phyloP scores from a whole-genome alignment of 305 asterid genomes.

The Ilex paraguariensis region DNA sequence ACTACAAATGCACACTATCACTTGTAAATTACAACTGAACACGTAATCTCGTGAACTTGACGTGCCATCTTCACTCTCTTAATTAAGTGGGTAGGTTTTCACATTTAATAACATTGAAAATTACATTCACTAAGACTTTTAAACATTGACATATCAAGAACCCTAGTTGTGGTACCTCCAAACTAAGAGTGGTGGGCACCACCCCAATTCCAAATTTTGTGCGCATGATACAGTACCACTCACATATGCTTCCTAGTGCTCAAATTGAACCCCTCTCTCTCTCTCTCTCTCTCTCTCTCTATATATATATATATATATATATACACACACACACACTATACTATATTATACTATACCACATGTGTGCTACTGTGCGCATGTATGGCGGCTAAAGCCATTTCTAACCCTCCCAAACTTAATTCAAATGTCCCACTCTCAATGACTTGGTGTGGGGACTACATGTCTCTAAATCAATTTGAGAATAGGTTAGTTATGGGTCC shows the following conservation, averaged over 20 bases:
- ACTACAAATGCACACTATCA: too few species aligned
- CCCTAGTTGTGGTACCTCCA: neutral
- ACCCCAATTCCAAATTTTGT: constrained; percentile 21
- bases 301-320: too few species aligned
- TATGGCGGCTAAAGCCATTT: constrained; percentile 51
- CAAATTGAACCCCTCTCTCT: neutral
- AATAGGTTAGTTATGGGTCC: constrained; percentile 21
- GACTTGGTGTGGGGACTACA: constrained; percentile 38
- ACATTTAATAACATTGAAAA: too few species aligned
- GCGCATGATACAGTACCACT: constrained; percentile 56
- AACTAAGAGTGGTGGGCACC: constrained; percentile 35
- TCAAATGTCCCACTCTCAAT: constrained; percentile 23
- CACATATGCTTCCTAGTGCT: constrained; percentile 28
- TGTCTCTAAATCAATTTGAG: constrained; percentile 19
- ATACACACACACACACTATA: neutral
- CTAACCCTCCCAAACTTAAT: constrained; percentile 35
- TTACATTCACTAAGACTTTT: too few species aligned
- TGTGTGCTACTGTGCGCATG: constrained; percentile 21
- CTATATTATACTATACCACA: too few species aligned
- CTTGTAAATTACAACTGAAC: too few species aligned
- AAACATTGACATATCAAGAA: too few species aligned
- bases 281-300: too few species aligned
- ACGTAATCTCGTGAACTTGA: too few species aligned
- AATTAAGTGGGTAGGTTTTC: too few species aligned
- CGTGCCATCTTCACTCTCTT: too few species aligned